phyloP scores from a whole-genome alignment of 2,329 filamentous ascomycete genomes.

The Hypoxylon sp. region DNA sequence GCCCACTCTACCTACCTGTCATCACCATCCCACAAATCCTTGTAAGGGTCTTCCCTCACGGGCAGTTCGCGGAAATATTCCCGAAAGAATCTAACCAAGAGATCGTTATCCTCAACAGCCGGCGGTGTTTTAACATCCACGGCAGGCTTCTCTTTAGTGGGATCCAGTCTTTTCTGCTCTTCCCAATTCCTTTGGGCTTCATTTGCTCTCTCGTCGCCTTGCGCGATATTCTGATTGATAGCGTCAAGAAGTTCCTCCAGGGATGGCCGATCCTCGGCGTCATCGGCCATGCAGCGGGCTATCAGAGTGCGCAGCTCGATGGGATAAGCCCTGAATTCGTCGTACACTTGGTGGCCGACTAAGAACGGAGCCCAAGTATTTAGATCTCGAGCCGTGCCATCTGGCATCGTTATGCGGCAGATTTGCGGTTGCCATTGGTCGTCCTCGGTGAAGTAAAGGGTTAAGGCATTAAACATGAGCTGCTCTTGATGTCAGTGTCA shows the following conservation, averaged over 20 bases:
- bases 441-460: conserved; percentile 28
- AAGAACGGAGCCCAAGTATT: conserved; percentile 39
- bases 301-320: conserved; percentile 32
- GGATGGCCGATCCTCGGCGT: conserved; percentile 25
- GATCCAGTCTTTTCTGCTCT: neutral
- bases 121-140: conserved; percentile 30
- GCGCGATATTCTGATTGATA: conserved; percentile 22
- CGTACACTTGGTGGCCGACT: conserved; percentile 25
- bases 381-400: conserved; percentile 22
- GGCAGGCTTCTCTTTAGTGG: conserved; percentile 4
- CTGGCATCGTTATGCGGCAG: conserved; percentile 30
- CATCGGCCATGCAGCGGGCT: conserved; percentile 41
- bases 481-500: conserved; percentile 17
- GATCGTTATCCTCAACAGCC: conserved; percentile 23
- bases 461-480: conserved; percentile 39
- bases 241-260: conserved; percentile 28
- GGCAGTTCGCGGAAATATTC: conserved; percentile 35
- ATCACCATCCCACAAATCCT: conserved; percentile 20
- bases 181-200: conserved; percentile 14
- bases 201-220: conserved; percentile 16
- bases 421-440: conserved; percentile 34
- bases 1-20: neutral
- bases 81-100: conserved; percentile 31
- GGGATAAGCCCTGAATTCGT: conserved; percentile 20
- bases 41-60: conserved; percentile 24